phyloP scores from a whole-genome alignment of 2,329 filamentous ascomycete species.

The Claviceps sp. region DNA sequence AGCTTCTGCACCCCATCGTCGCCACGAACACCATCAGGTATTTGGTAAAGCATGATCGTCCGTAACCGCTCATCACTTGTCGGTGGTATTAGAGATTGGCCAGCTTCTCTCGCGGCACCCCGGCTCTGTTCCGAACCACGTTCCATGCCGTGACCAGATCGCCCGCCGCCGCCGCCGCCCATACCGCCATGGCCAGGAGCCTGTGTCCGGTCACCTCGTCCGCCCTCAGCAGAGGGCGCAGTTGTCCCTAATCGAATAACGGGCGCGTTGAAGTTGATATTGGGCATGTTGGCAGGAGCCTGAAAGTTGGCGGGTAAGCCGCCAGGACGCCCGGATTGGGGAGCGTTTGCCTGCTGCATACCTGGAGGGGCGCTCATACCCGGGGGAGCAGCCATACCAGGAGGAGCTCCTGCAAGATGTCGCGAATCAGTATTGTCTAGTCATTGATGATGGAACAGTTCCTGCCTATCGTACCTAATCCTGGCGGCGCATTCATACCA shows the following conservation, averaged over 20 bases:
- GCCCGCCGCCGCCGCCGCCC: conserved; percentile 22
- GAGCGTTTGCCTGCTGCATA: conserved; percentile 60
- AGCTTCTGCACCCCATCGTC: conserved; percentile 72
- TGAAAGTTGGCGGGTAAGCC: conserved; percentile 75
- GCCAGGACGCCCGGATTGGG: conserved; percentile 67
- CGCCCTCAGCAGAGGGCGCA: conserved; percentile 37
- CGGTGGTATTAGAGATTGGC: conserved; percentile 64
- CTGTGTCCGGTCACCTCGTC: conserved; percentile 27
- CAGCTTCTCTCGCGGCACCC: conserved; percentile 51
- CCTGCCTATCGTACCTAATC: conserved; percentile 53
- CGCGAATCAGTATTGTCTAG: background rate
- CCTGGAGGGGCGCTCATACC: conserved; percentile 72
- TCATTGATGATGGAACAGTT: background rate
- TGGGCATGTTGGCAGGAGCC: conserved; percentile 80
- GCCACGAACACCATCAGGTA: conserved; percentile 64
- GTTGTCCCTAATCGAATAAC: conserved; percentile 85
- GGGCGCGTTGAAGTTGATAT: conserved; percentile 96
- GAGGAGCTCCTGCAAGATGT: conserved; percentile 47
- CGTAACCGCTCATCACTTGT: conserved; percentile 82
- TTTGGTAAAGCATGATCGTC: conserved; percentile 79
- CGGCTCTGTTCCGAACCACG: conserved; percentile 54
- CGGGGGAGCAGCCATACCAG: conserved; percentile 65
- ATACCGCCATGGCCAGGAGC: conserved; percentile 15
- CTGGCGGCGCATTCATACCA: conserved; percentile 63
- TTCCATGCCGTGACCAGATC: conserved; percentile 45